These are phyloP conservation scores for Escovopsis weberi DNA, from an alignment of 2,329 filamentous ascomycete species.

Conservation along the genomic window DNA sequence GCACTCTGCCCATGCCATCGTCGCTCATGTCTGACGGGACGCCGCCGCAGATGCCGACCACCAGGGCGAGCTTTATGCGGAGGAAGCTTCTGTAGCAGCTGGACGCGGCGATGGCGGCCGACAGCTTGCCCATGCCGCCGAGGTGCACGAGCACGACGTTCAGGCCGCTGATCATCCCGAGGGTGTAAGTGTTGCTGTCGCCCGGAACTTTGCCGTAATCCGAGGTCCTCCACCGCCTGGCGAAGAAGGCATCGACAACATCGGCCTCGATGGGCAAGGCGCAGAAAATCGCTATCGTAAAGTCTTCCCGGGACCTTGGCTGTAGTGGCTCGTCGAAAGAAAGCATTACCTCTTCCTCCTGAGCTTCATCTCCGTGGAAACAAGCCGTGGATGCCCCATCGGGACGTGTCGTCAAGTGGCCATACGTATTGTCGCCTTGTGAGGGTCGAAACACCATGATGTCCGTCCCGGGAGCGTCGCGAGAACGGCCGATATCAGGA, in stretches of 20 bases:
- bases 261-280: slow-evolving; percentile 5
- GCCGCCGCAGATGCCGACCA: slow-evolving; percentile 22
- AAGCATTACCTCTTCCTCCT: no score
- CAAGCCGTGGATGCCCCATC: no score
- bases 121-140: slow-evolving; percentile 5
- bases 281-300: slow-evolving; percentile 5
- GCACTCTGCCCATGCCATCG: slow-evolving; percentile 5
- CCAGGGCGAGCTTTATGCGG: slow-evolving; percentile 14
- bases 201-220: slow-evolving; percentile 5
- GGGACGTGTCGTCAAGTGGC: no score
- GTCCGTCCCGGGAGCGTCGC: no score
- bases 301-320: not conserved
- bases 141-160: slow-evolving; percentile 11
- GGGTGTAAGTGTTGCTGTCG: slow-evolving; percentile 15
- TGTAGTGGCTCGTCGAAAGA: not conserved
- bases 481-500: no score
- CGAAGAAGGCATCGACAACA: slow-evolving; percentile 4
- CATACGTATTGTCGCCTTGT: no score
- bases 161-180: slow-evolving; percentile 8
- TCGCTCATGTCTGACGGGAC: not conserved
- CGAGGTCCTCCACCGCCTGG: slow-evolving; percentile 5
- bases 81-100: slow-evolving; percentile 14
- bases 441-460: no score
- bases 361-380: no score
- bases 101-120: slow-evolving; percentile 9